Conservation (phyloP, 208 protist species). For the Crithidia acanthocephali region DNA sequence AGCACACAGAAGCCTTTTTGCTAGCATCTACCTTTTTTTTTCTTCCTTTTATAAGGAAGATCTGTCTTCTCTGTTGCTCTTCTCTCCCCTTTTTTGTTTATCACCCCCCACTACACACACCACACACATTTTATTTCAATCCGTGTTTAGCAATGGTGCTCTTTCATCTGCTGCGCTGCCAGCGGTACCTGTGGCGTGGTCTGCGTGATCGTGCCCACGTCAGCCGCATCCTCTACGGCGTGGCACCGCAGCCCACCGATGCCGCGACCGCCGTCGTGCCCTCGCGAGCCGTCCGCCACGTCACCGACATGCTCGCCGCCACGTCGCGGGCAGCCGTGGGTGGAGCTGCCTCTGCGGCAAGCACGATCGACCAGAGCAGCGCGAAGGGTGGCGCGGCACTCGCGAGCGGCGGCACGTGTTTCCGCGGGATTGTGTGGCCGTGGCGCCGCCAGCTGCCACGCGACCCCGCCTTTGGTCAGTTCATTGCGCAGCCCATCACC, state of each 20-base stretch:
- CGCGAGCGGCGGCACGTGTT: background rate
- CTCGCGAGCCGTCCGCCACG: constrained; percentile 1
- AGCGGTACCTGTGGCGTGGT: constrained; percentile 25
- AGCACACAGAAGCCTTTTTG: too few species aligned
- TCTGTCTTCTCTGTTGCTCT: background rate
- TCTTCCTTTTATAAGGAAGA: too few species aligned
- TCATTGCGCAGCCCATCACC: constrained; percentile 26
- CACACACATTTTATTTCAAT: background rate
- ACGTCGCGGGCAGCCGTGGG: background rate
- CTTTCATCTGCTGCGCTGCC: constrained; percentile 16
- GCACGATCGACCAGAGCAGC: too few species aligned
- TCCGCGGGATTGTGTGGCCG: constrained; percentile 14
- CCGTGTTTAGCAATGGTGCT: constrained; percentile 6
- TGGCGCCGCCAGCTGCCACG: constrained; percentile 8
- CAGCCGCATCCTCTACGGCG: constrained; percentile 17
- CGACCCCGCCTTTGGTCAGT: constrained; percentile 14
- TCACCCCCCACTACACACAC: background rate
- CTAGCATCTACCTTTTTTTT: too few species aligned
- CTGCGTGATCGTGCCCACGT: constrained; percentile 20
- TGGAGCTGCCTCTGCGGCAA: background rate
- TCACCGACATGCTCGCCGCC: constrained; percentile 1
- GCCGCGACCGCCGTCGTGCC: constrained; percentile 9
- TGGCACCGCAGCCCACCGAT: constrained; percentile 7
- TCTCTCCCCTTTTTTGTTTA: background rate
- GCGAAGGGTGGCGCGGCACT: background rate